Conservation (phyloP, 2,329 filamentous ascomycete genomes). For the Cladorrhinum sp. region DNA sequence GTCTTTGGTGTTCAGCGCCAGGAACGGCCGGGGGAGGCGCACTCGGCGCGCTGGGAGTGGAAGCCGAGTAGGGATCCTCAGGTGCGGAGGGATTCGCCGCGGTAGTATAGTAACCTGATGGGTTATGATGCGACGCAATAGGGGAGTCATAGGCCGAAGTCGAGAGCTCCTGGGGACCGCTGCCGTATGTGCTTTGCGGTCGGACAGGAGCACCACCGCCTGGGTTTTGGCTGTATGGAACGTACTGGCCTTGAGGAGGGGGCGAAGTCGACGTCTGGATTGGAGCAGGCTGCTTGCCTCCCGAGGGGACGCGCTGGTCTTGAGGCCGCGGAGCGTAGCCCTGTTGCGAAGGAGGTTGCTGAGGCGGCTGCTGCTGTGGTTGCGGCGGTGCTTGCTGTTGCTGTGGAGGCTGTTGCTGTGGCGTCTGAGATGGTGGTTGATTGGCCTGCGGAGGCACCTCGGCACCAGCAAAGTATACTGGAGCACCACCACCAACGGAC, state of each 20-base stretch:
- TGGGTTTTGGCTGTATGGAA: constrained; percentile 41
- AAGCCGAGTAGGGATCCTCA: constrained; percentile 42
- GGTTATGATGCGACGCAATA: constrained; percentile 51
- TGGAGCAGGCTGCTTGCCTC: constrained; percentile 47
- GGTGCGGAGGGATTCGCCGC: constrained; percentile 35
- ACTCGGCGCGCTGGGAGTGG: constrained; percentile 30
- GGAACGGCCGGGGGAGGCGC: constrained; percentile 29
- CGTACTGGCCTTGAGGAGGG: constrained; percentile 43
- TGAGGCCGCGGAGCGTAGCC: constrained; percentile 53
- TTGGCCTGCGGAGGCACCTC: constrained; percentile 43
- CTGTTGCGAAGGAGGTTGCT: constrained; percentile 37
- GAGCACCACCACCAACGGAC: constrained; percentile 49
- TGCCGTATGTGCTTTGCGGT: constrained; percentile 66
- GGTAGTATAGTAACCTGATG: constrained; percentile 44
- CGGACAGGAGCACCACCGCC: constrained; percentile 40
- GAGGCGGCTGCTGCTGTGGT: constrained; percentile 22
- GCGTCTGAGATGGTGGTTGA: constrained; percentile 27
- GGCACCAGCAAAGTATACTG: constrained; percentile 64
- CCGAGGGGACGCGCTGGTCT: constrained; percentile 47
- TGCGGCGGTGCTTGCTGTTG: constrained; percentile 31
- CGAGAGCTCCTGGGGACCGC: constrained; percentile 68
- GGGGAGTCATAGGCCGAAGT: constrained; percentile 77
- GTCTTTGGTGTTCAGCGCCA: constrained; percentile 26
- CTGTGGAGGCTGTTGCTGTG: constrained; percentile 23
- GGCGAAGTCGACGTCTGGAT: constrained; percentile 52